A percentile compares a stretch with the other conserved stretches of the same genome.
Conservation (phyloP, 2,329 filamentous ascomycete genomes). For the Diaporthe nobilis region DNA sequence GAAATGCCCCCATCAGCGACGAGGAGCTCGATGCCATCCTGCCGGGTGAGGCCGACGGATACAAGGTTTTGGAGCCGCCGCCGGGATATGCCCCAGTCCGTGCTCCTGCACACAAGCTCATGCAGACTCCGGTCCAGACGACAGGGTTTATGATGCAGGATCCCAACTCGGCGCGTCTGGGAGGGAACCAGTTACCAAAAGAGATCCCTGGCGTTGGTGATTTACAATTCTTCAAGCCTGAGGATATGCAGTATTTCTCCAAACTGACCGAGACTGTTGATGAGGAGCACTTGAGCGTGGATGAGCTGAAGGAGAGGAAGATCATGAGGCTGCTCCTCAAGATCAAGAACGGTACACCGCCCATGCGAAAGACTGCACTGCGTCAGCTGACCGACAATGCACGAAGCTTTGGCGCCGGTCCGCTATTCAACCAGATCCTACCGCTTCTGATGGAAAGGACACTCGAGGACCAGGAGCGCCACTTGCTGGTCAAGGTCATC, state of each 20-base stretch:
- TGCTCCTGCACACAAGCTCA: slow-evolving; percentile 81
- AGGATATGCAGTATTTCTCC: slow-evolving; percentile 99
- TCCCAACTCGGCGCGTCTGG: slow-evolving; percentile 83
- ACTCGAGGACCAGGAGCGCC: slow-evolving; percentile 96
- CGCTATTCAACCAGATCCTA: slow-evolving; percentile 97
- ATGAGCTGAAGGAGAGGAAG: slow-evolving; percentile 97
- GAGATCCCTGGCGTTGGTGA: slow-evolving; percentile 97
- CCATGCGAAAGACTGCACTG: slow-evolving; percentile 98
- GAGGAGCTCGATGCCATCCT: slow-evolving; percentile 95
- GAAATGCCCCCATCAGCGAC: slow-evolving; percentile 88
- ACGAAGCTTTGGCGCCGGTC: slow-evolving; percentile 92
- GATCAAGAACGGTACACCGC: slow-evolving; percentile 98
- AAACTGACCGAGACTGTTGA: slow-evolving; percentile 96
- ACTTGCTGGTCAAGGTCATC: slow-evolving; percentile 98
- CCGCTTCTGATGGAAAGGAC: slow-evolving; percentile 98
- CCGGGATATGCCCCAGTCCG: slow-evolving; percentile 91
- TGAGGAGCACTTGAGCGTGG: slow-evolving; percentile 91
- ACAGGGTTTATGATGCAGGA: slow-evolving; percentile 98
- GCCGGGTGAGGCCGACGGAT: slow-evolving; percentile 89
- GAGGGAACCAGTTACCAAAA: slow-evolving; percentile 92
- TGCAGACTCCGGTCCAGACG: slow-evolving; percentile 80
- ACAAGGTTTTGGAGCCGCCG: slow-evolving; percentile 91
- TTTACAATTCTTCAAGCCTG: slow-evolving; percentile 97
- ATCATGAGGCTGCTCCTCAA: slow-evolving; percentile 98
- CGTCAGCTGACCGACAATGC: slow-evolving; percentile 98